Conservation (phyloP, 768 basidiomycete species). For the Auriscalpium vulgare region DNA sequence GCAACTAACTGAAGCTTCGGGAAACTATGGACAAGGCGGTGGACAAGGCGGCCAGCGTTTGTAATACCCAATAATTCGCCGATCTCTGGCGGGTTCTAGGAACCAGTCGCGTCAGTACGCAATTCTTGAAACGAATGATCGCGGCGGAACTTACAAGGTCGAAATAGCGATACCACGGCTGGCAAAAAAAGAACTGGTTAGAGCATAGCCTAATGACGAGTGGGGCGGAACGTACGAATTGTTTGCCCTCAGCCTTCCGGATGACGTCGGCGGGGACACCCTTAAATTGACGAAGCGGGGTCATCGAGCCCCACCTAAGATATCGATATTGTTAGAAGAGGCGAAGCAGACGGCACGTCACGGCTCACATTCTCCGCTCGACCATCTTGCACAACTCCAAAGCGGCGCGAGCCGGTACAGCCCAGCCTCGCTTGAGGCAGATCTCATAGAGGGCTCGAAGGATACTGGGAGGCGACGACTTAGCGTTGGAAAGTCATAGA, state of each 20-base stretch:
- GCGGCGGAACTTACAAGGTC: slow-evolving; percentile 47
- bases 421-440: slow-evolving; percentile 97
- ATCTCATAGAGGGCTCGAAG: slow-evolving; percentile 97
- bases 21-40: slow-evolving; percentile 92
- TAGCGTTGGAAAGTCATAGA: background rate
- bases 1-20: slow-evolving; percentile 77
- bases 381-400: slow-evolving; percentile 96
- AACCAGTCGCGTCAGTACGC: background rate
- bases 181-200: slow-evolving; percentile 3
- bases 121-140: too few species aligned
- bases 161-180: slow-evolving; percentile 97
- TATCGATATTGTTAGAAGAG: background rate
- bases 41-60: slow-evolving; percentile 87
- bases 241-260: slow-evolving; percentile 90
- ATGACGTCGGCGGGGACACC: slow-evolving; percentile 81
- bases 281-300: slow-evolving; percentile 92
- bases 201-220: background rate
- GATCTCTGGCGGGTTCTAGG: slow-evolving; percentile 74
- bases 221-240: slow-evolving; percentile 63
- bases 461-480: slow-evolving; percentile 42
- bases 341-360: background rate
- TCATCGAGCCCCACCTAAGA: slow-evolving; percentile 93
- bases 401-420: slow-evolving; percentile 83
- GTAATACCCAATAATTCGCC: slow-evolving; percentile 93
- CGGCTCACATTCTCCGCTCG: slow-evolving; percentile 66